A percentile compares a stretch with the other conserved stretches of the same genome.
Evolutionary conservation across 2,329 filamentous ascomycete species (phyloP).

Genomic region (Onygenales sp.): DNA sequence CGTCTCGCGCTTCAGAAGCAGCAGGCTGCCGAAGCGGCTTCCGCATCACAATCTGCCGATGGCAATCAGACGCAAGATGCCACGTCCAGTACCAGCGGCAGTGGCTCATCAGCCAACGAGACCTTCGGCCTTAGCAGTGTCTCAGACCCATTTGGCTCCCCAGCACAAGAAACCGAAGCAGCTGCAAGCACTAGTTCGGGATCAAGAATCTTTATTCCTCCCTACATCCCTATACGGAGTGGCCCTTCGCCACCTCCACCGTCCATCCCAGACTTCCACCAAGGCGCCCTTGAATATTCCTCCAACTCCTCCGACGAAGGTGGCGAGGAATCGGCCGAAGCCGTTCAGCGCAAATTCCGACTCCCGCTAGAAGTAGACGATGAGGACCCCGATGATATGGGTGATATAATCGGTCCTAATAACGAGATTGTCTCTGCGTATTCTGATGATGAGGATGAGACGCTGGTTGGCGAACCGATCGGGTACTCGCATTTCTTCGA

Average conservation of each 20-base stretch:
- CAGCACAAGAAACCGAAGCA: neutral
- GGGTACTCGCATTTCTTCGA: constrained; percentile 59
- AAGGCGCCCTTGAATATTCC: constrained; percentile 27
- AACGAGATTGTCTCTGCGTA: constrained; percentile 34
- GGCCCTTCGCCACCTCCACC: constrained; percentile 23
- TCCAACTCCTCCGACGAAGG: constrained; percentile 33
- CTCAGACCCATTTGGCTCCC: neutral
- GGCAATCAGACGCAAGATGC: constrained; percentile 2
- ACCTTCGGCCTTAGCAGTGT: neutral
- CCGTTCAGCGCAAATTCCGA: constrained; percentile 32
- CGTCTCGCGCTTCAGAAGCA: constrained; percentile 69
- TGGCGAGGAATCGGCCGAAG: constrained; percentile 17
- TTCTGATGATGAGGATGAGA: constrained; percentile 44
- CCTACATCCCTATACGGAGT: neutral
- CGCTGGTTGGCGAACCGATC: constrained; percentile 53
- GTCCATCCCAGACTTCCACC: constrained; percentile 30
- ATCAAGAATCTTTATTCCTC: neutral
- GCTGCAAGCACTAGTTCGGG: too few species aligned
- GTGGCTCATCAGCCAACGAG: constrained; percentile 5
- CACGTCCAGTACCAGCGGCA: constrained; percentile 9
- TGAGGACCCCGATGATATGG: constrained; percentile 44
- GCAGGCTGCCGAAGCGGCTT: constrained; percentile 40
- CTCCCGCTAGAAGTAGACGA: constrained; percentile 49
- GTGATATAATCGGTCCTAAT: constrained; percentile 37
- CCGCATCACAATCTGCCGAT: constrained; percentile 14